Percentiles rank a stretch among this genome's conserved stretches.
phyloP scores from a whole-genome alignment of 805 yeast species.

The Hanseniaspora lachancei region DNA sequence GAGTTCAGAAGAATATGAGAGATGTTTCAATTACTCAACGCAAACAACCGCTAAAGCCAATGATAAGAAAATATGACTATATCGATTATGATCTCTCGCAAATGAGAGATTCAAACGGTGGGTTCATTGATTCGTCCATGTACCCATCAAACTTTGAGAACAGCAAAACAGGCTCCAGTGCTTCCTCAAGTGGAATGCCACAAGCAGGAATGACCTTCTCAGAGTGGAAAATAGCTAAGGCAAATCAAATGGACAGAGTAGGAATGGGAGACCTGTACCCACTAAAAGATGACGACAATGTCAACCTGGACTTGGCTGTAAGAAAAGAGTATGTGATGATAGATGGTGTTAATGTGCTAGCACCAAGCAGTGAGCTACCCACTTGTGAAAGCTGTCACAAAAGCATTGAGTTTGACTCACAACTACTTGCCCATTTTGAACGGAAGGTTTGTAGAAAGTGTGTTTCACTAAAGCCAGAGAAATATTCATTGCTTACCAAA shows the following conservation, averaged over 20 bases:
- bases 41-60: conserved; percentile 24
- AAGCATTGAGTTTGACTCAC: conserved; percentile 59
- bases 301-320: conserved; percentile 12
- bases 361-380: conserved; percentile 28
- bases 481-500: conserved; percentile 80
- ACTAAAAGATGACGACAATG: background rate
- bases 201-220: conserved; percentile 11
- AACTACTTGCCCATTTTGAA: conserved; percentile 53
- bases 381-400: conserved; percentile 74
- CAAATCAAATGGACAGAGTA: conserved; percentile 11
- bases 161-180: background rate
- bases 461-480: conserved; percentile 61
- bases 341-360: conserved; percentile 15
- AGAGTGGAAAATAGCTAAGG: conserved; percentile 11
- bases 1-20: background rate
- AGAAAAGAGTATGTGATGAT: conserved; percentile 25
- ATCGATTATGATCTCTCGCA: conserved; percentile 80
- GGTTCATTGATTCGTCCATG: conserved; percentile 38
- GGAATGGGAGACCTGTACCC: conserved; percentile 7
- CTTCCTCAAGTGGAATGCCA: background rate
- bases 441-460: conserved; percentile 73
- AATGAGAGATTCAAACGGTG: conserved; percentile 82
- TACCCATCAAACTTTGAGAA: conserved; percentile 5
- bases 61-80: conserved; percentile 49
- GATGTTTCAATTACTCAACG: background rate